Evolutionary conservation across 768 basidiomycete genomes (phyloP).

Genomic region (Amanita molliuscula): DNA sequence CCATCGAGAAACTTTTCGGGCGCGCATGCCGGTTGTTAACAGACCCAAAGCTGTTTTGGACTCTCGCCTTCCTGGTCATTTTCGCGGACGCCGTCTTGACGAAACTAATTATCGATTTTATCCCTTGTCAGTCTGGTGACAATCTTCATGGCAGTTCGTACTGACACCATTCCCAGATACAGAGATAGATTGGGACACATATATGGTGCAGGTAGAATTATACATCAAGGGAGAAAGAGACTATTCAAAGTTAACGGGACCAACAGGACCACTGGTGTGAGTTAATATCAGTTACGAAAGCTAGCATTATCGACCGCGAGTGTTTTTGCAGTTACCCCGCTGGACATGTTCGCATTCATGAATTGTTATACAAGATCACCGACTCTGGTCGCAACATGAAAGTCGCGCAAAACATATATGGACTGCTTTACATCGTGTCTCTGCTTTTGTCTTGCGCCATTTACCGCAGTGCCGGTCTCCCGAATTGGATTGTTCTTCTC

Average conservation of each 20-base stretch:
- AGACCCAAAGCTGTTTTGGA: slow-evolving; percentile 56
- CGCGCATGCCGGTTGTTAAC: slow-evolving; percentile 28
- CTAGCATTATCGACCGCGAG: neutral
- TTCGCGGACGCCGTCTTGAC: slow-evolving; percentile 73
- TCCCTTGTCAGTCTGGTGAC: slow-evolving; percentile 61
- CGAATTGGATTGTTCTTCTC: slow-evolving; percentile 64
- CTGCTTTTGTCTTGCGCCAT: slow-evolving; percentile 57
- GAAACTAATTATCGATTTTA: slow-evolving; percentile 65
- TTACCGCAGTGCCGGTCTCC: slow-evolving; percentile 51
- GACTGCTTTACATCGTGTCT: slow-evolving; percentile 57
- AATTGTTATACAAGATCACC: slow-evolving; percentile 55
- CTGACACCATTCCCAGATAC: slow-evolving; percentile 52
- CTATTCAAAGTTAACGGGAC: slow-evolving; percentile 75
- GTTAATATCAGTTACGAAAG: slow-evolving; percentile 10
- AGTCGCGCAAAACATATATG: slow-evolving; percentile 73
- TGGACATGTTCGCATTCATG: slow-evolving; percentile 81
- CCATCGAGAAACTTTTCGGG: neutral
- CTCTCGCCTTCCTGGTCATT: slow-evolving; percentile 51
- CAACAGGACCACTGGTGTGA: slow-evolving; percentile 90
- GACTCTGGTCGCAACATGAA: slow-evolving; percentile 46
- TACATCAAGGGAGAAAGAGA: slow-evolving; percentile 77
- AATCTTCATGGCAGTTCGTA: slow-evolving; percentile 3
- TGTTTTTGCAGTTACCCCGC: slow-evolving; percentile 72
- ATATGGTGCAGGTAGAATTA: slow-evolving; percentile 78
- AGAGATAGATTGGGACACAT: slow-evolving; percentile 97